A percentile compares a stretch with the other conserved stretches of the same genome.
phyloP scores from a whole-genome alignment of 805 yeast species.

The Spathaspora arborariae region DNA sequence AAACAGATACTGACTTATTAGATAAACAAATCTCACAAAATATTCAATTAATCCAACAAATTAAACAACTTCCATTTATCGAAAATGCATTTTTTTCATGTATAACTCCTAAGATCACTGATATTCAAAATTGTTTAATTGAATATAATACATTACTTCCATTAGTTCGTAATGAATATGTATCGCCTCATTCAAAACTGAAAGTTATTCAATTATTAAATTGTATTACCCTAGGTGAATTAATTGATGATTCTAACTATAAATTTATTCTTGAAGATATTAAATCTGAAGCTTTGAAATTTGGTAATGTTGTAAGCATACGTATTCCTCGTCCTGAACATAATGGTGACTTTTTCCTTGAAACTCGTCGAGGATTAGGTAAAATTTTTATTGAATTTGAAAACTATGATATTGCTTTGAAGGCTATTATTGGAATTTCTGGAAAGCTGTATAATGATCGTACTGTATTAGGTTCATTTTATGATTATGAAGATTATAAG shows the following conservation, averaged over 20 bases:
- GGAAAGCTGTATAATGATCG: conserved; percentile 70
- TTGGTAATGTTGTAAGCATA: conserved; percentile 51
- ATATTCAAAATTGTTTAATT: conserved; percentile 34
- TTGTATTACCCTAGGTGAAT: conserved; percentile 59
- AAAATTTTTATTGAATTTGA: conserved; percentile 67
- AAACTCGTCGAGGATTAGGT: conserved; percentile 59
- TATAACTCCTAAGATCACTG: conserved; percentile 22
- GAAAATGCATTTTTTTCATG: conserved; percentile 31
- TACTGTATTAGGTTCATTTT: conserved; percentile 60
- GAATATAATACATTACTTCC: conserved; percentile 35
- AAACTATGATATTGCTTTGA: conserved; percentile 44
- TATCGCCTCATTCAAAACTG: conserved; percentile 37
- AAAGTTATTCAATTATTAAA: conserved; percentile 65
- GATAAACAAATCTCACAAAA: not conserved
- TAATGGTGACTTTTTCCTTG: conserved; percentile 25
- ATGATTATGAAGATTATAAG: conserved; percentile 57
- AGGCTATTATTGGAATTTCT: conserved; percentile 56
- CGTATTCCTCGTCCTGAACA: conserved; percentile 50
- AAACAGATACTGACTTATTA: conserved; percentile 13
- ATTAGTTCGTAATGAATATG: conserved; percentile 35
- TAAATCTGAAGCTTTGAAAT: conserved; percentile 41
- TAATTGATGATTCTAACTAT: conserved; percentile 47
- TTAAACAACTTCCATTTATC: conserved; percentile 14
- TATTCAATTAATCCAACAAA: conserved; percentile 13
- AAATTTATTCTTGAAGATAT: conserved; percentile 53